Base-by-base conservation (phyloP, 1,284 basidiomycete genomes). In the Hemileia vastatrix region DNA sequence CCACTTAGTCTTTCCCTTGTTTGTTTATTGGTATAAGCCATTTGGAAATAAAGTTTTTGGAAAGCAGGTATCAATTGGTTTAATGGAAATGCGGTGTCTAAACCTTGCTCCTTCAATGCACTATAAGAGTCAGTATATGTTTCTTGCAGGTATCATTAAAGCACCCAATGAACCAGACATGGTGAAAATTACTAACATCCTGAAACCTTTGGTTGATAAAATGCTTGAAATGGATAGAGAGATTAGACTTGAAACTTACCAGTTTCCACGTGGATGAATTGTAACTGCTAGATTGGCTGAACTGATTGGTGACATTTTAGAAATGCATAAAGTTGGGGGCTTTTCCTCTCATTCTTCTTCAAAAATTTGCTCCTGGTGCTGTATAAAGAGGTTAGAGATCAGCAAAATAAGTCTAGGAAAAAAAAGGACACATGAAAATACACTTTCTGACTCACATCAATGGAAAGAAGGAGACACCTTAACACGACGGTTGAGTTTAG, bases 91-190 rank as follows among this genome's bases (percentile, higher is more conserved):
- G 1, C 27, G 44, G 23, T 61, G 51, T 43, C 49, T 54, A 44
- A 61, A 54, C 24, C 52, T 61, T 6, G 51, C 52, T 6, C 52
- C 58, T 9, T 31, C 24, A 5, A 1, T 36, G 11, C 11, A 18
- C 6, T 49, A 61, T 48, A 32, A 53, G 51, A 45, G 40, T 11
- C 24, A 54, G 48, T 54, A 61, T n/a, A 48, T 54, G 18, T 61
- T 47, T 24, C 40, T 61, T 47, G 53, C 31, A 23, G 58, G 58
- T 11, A 48, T 61, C 8, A 61, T 61, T 31, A 50, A 50, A 4
- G 58, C 50, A n/a, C 58, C 58, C 5, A 27, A 49, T 8, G 47
- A 62, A 44, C 60, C 60, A 36, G 45, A 33, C 2, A 11, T 62
- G 11, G 2, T 36, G 2, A 15, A 52, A 53, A 60, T 54, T 9